Base-by-base conservation (phyloP, 192 early-diverging fungal genomes). In the Funneliformis geosporum region DNA sequence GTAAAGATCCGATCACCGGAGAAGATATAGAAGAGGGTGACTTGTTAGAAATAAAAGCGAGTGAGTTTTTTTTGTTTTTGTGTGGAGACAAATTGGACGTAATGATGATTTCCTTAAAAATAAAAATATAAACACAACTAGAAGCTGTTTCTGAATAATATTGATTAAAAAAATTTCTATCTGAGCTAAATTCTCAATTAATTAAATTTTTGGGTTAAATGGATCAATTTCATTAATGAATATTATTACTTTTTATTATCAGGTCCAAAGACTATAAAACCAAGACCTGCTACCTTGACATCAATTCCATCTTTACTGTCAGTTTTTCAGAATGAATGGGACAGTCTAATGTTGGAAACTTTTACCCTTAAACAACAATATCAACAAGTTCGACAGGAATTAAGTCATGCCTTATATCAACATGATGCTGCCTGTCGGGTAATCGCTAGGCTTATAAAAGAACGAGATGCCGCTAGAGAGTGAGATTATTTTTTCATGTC, bases 381-480 rank as follows among this genome's bases (percentile, higher is more conserved):
- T 84, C 90, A 94, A 82, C 90, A 94, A 75, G 91, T 95, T 38
- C 91, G 95, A 50, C 95, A 96, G 84, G 97, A 99, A 83, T 89
- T 99, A 55, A 92, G 94, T 44, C 94, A 95, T 83, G 95, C 97
- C 1, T 85, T 99, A 64, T 99, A 98, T 83, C 95, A 97, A 84
- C 93, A 97, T 79, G 98, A 99, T 84, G 98, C 98, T 28, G 95
- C 96, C 2, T 94, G 95, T 75, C 83, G 98, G 73, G 98, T 99
- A 5, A 94, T 98, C 85, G 97, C 96, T 4, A 88, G 98, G 39
- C 84, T 98, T 38, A 87, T 94, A 80, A 93, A 92, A 81, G 98
- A 99, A 82, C 89, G 95, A 43, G 96, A 99, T 83, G 90, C 94
- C 73, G 96, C 96, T 55, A 87, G 97, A 55, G 89, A 91, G 87